Conservation (phyloP, 2,329 filamentous ascomycete species). For the Ceratocystis colombiana region DNA sequence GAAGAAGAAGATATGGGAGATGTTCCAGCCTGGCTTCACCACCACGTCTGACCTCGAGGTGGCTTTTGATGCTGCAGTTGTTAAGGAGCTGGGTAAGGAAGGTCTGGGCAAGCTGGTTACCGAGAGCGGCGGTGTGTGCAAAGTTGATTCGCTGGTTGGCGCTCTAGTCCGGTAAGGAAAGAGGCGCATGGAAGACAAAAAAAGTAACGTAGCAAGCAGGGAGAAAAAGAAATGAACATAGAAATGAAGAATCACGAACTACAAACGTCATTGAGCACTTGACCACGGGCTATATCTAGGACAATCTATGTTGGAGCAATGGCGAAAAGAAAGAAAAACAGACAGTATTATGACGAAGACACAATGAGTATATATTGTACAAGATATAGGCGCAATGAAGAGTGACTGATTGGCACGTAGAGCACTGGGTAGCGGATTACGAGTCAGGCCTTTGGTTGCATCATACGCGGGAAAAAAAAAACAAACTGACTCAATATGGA, state of each 20-base stretch:
- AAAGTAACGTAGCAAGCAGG: neutral
- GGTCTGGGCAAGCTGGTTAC: constrained; percentile 62
- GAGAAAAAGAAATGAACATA: neutral
- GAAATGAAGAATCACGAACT: constrained; percentile 15
- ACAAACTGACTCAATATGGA: neutral
- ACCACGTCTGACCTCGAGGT: constrained; percentile 74
- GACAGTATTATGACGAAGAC: neutral
- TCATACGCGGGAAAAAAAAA: constrained; percentile 7
- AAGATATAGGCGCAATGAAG: constrained; percentile 11
- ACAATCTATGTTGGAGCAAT: neutral
- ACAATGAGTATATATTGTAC: constrained; percentile 13
- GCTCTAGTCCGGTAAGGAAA: constrained; percentile 65
- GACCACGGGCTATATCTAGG: neutral
- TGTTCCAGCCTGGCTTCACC: constrained; percentile 88
- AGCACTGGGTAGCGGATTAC: too few relatives aligned
- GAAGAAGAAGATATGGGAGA: constrained; percentile 99
- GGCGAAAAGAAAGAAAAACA: neutral
- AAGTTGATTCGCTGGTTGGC: constrained; percentile 66
- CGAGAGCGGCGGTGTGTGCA: constrained; percentile 68
- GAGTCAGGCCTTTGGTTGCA: neutral
- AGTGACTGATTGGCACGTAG: neutral
- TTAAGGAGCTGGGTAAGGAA: constrained; percentile 65
- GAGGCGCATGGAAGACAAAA: neutral
- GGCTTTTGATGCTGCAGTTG: constrained; percentile 68
- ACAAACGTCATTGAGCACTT: neutral